Percentiles rank a stretch among this genome's conserved stretches.
These are phyloP conservation scores for Tremella mesenterica DNA, from an alignment of 768 basidiomycete genomes.

Conservation along the genomic window DNA sequence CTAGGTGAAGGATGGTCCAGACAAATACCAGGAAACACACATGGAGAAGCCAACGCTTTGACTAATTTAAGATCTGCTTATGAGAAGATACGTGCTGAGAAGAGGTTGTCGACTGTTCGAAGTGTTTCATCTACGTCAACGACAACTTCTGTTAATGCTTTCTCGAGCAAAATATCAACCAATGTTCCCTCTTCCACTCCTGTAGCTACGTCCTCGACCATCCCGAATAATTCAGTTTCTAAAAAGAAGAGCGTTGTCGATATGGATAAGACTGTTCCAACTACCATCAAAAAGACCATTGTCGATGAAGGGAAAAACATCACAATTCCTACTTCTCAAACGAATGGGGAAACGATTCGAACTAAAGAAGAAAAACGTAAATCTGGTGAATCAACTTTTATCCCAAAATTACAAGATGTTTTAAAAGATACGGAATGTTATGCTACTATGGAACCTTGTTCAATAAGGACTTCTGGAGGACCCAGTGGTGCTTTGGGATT, in stretches of 20 bases:
- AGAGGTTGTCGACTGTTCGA: neutral
- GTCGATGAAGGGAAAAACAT: neutral
- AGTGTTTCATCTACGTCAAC: neutral
- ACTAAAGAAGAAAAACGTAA: neutral
- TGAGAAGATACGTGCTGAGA: conserved; percentile 9
- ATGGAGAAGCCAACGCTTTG: conserved; percentile 92
- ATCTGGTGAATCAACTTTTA: conserved; percentile 6
- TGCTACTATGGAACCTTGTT: conserved; percentile 95
- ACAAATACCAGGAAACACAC: conserved; percentile 83
- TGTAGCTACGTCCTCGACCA: no score
- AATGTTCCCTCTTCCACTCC: no score
- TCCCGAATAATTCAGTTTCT: no score
- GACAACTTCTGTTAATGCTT: neutral
- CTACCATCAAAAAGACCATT: neutral
- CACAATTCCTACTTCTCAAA: neutral
- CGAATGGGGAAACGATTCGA: neutral
- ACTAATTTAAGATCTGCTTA: conserved; percentile 55
- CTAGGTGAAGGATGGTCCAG: conserved; percentile 79
- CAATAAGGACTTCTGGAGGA: conserved; percentile 75
- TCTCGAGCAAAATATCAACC: neutral
- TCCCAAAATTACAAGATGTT: conserved; percentile 49
- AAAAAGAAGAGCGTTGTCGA: no score
- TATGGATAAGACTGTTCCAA: neutral
- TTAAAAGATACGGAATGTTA: conserved; percentile 65
- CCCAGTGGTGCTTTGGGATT: conserved; percentile 77